Conservation (phyloP, 495 filamentous ascomycete species). For the Aspergillus nanangensis region DNA sequence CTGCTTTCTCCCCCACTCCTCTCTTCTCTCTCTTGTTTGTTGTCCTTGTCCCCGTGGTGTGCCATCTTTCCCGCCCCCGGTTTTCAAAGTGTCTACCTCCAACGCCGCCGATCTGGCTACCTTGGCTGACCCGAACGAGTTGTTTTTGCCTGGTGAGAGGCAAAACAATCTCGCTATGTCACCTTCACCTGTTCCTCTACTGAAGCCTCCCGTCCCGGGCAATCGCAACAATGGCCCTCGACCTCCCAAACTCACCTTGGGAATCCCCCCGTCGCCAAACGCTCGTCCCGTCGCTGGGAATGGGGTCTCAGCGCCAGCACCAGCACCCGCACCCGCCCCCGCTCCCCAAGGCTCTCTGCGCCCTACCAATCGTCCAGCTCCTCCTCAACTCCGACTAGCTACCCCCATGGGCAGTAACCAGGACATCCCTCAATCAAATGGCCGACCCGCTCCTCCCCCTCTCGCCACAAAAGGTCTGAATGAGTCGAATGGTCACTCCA, state of each 20-base stretch:
- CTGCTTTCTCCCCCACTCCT: conserved; percentile 3
- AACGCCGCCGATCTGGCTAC: conserved; percentile 37
- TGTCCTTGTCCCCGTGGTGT: no score
- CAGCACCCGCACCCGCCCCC: conserved; percentile 18
- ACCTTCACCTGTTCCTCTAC: conserved; percentile 64
- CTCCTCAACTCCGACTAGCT: conserved; percentile 71
- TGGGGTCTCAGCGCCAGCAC: conserved; percentile 20
- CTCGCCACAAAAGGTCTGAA: conserved; percentile 56
- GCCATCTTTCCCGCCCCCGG: conserved; percentile 6
- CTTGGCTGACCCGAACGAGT: conserved; percentile 43
- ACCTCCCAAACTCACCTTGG: conserved; percentile 76
- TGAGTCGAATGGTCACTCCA: conserved; percentile 70
- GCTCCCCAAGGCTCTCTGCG: conserved; percentile 23
- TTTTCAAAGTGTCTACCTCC: conserved; percentile 17
- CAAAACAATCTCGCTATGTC: conserved; percentile 64
- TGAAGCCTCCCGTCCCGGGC: conserved; percentile 79
- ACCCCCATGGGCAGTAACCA: conserved; percentile 75
- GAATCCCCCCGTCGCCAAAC: conserved; percentile 81
- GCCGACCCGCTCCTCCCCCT: conserved; percentile 48
- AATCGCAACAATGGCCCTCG: conserved; percentile 55
- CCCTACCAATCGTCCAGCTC: conserved; percentile 46
- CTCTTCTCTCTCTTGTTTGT: no score
- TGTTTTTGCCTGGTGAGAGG: conserved; percentile 44
- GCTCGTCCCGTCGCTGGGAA: conserved; percentile 58
- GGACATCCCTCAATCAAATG: conserved; percentile 56